phyloP scores from a whole-genome alignment of 495 filamentous ascomycete species.

The Gamarada debralockiae region DNA sequence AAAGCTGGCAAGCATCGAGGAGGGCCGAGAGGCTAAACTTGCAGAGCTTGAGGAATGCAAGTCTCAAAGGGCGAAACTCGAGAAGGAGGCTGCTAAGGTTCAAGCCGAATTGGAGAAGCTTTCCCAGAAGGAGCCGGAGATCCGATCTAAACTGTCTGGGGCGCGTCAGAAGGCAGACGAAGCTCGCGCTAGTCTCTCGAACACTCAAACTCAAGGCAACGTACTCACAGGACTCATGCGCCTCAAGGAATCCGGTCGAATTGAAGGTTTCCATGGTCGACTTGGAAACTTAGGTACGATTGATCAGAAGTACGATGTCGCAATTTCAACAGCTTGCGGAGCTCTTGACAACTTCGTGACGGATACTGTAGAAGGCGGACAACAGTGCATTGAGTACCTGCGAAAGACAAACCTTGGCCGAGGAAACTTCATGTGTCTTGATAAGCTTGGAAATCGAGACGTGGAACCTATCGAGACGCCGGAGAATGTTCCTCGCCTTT shows the following conservation, averaged over 20 bases:
- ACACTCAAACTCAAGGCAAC: slow-evolving; percentile 87
- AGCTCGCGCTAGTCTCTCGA: slow-evolving; percentile 81
- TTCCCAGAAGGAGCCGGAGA: slow-evolving; percentile 68
- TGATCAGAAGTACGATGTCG: slow-evolving; percentile 89
- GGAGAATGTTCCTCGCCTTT: slow-evolving; percentile 85
- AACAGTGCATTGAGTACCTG: slow-evolving; percentile 96
- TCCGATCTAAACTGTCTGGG: slow-evolving; percentile 77
- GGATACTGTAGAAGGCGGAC: slow-evolving; percentile 88
- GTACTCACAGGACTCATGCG: slow-evolving; percentile 90
- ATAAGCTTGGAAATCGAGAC: slow-evolving; percentile 75
- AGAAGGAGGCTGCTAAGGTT: slow-evolving; percentile 68
- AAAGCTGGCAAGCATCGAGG: slow-evolving; percentile 71
- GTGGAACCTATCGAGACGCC: slow-evolving; percentile 78
- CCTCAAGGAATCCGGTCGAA: slow-evolving; percentile 90
- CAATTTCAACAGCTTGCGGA: slow-evolving; percentile 93
- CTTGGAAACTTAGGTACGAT: slow-evolving; percentile 96
- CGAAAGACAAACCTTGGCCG: slow-evolving; percentile 97
- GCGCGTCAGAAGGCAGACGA: slow-evolving; percentile 93
- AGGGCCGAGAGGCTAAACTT: slow-evolving; percentile 63
- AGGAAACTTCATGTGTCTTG: slow-evolving; percentile 93
- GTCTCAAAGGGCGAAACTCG: slow-evolving; percentile 62
- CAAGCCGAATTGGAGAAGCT: slow-evolving; percentile 69
- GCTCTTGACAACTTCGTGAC: slow-evolving; percentile 92
- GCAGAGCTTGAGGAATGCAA: slow-evolving; percentile 73
- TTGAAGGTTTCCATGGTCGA: slow-evolving; percentile 93